Percentiles rank a stretch among this genome's conserved stretches.
phyloP scores from a whole-genome alignment of 768 basidiomycete genomes.

The Agaricus subrufescens region DNA sequence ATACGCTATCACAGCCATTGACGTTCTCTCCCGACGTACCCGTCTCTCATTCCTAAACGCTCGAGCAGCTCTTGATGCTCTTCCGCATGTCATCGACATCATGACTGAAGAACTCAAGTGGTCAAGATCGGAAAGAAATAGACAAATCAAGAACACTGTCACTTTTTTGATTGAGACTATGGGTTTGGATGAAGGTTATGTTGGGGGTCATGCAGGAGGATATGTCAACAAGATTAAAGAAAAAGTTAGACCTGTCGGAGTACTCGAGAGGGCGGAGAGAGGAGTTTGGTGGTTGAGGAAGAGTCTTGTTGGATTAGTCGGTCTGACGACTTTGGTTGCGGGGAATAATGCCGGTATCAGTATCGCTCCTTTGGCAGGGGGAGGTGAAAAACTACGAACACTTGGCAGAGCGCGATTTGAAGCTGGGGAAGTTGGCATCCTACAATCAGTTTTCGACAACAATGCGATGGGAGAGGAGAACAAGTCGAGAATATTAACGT shows the following conservation, averaged over 20 bases:
- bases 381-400: constrained; percentile 13
- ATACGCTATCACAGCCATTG: constrained; percentile 88
- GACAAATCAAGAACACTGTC: constrained; percentile 56
- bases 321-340: constrained; percentile 31
- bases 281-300: constrained; percentile 2
- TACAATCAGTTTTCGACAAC: constrained; percentile 34
- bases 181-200: constrained; percentile 66
- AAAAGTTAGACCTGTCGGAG: constrained; percentile 15
- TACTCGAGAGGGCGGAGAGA: constrained; percentile 14
- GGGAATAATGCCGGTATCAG: constrained; percentile 8
- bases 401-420: constrained; percentile 42
- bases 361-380: neutral
- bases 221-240: constrained; percentile 14
- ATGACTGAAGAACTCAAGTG: constrained; percentile 86
- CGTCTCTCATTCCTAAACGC: constrained; percentile 92
- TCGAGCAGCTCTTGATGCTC: constrained; percentile 74
- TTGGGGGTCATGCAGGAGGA: constrained; percentile 21
- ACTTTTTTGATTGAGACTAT: constrained; percentile 77
- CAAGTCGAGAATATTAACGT: constrained; percentile 25
- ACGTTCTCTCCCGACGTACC: constrained; percentile 89
- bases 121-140: constrained; percentile 50
- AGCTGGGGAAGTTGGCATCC: constrained; percentile 35
- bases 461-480: constrained; percentile 16
- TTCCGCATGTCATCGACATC: constrained; percentile 86
- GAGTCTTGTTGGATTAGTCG: neutral